Conservation (phyloP, 305 asterid genomes). For the Salvia sclarea region DNA sequence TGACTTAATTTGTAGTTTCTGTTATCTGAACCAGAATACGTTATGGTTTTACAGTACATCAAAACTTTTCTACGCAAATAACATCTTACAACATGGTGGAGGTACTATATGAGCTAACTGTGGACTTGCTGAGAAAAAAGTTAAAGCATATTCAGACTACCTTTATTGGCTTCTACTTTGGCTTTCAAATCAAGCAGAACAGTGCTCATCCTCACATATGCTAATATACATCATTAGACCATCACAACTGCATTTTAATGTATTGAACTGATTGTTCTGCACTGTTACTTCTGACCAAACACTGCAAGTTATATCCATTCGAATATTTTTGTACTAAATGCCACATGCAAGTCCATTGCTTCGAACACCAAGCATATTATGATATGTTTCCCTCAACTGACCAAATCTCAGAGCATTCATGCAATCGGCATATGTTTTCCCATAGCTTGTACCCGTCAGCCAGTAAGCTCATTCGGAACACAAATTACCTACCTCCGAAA, state of each 20-base stretch:
- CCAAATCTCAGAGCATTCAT: background rate
- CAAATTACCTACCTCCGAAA: background rate
- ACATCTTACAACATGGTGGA: constrained; percentile 13
- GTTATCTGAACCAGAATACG: constrained; percentile 23
- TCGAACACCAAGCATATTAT: constrained; percentile 21
- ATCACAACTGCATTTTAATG: constrained; percentile 14
- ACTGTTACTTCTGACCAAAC: constrained; percentile 19
- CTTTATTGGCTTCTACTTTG: constrained; percentile 12
- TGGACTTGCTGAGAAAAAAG: constrained; percentile 1
- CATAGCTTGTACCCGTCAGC: constrained; percentile 2
- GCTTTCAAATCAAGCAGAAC: constrained; percentile 8
- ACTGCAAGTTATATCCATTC: constrained; percentile 24
- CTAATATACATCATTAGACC: constrained; percentile 17
- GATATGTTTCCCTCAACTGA: constrained; percentile 9
- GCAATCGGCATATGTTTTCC: constrained; percentile 11
- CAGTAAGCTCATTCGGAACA: constrained; percentile 22
- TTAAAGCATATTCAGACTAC: constrained; percentile 19
- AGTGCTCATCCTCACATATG: constrained; percentile 15
- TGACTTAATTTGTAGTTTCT: constrained; percentile 1
- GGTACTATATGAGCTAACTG: constrained; percentile 2
- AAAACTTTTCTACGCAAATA: background rate
- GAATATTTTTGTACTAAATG: background rate
- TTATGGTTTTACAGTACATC: constrained; percentile 2
- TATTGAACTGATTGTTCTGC: constrained; percentile 2
- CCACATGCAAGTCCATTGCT: constrained; percentile 30